Evolutionary conservation across 139 green algal species (phyloP), one percentile per base, ranked within the genome.

Genomic region (Chlorokybus atmophyticus): DNA sequence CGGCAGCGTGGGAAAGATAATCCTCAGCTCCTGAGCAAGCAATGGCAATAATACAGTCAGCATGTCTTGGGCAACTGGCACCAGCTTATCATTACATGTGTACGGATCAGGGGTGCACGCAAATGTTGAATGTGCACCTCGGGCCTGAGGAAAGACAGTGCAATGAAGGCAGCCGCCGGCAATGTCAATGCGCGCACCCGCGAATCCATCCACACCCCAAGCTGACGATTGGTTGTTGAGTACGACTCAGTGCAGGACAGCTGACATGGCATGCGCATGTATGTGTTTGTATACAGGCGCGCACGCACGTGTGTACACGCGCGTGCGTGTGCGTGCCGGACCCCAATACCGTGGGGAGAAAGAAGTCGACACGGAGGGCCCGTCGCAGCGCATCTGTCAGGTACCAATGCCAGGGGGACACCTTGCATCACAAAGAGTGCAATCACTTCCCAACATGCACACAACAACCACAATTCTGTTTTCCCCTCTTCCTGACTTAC

Each of bases 321-420:
- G 38, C 38, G 17, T 23, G 17, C 17, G 17, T 44, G 17, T 14
- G 17, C 14, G 14, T 14, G 14, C 17, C 14, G 38, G 17, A 17
- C 14, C 14, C 38, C 17, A 74, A 80, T 17, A 84, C 42, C 10
- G 63, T 44, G 26, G 70, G 61, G 32, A 91, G 57, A 0, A 64
- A 72, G 32, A 61, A 64, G 10, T 52, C 73, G 5, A 41, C 57
- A 10, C 83, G 67, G 44, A 91, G 60, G 0, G 69, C 60, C 0
- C 82, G 59, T 1, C 79, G 83, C 51, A 91, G 60, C 1, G 81
- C 83, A 14, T 75, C 86, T 1, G 78, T 85, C 28, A 76, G 83
- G 68, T 91, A 91, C 83, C 83, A 93, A 62, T 82, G 64, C n/a
- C 28, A 60, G 5, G 82, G 72, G 14, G 59, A 67, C 51, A 64